Conservation (phyloP, 2,329 filamentous ascomycete genomes). For the Akanthomyces muscarius region DNA sequence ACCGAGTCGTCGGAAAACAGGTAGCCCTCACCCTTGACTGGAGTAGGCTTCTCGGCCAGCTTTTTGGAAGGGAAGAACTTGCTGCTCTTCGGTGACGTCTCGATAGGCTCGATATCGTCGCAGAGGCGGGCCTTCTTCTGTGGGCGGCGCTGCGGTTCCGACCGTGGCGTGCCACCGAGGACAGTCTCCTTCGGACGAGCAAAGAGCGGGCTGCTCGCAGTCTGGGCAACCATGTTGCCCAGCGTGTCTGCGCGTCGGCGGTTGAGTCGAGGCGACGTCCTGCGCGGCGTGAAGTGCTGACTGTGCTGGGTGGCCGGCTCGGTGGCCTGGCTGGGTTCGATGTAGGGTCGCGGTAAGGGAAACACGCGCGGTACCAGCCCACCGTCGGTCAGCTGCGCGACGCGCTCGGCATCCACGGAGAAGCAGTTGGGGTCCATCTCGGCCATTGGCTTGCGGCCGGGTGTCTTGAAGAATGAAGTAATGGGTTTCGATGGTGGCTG, state of each 20-base stretch:
- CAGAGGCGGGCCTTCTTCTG: conserved; percentile 56
- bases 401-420: conserved; percentile 45
- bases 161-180: conserved; percentile 20
- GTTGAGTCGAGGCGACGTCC: conserved; percentile 37
- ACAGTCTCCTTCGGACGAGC: conserved; percentile 20
- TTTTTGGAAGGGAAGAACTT: conserved; percentile 47
- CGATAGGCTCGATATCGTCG: conserved; percentile 36
- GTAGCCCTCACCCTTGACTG: conserved; percentile 38
- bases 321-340: conserved; percentile 35
- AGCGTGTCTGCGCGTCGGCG: conserved; percentile 53
- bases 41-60: conserved; percentile 24
- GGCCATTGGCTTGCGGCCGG: conserved; percentile 52
- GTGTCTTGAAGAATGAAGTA: conserved; percentile 49
- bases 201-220: conserved; percentile 23
- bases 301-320: conserved; percentile 18
- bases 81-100: conserved; percentile 42
- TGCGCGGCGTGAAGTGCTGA: conserved; percentile 21
- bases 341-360: conserved; percentile 55
- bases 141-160: conserved; percentile 35
- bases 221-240: conserved; percentile 37
- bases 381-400: conserved; percentile 46
- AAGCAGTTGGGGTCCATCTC: conserved; percentile 62
- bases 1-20: conserved; percentile 55
- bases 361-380: conserved; percentile 53
- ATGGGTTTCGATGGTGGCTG: conserved; percentile 46